Percentiles rank a stretch among this genome's conserved stretches.
phyloP scores from a whole-genome alignment of 306 rosid species.

The Acacia melanoxylon region DNA sequence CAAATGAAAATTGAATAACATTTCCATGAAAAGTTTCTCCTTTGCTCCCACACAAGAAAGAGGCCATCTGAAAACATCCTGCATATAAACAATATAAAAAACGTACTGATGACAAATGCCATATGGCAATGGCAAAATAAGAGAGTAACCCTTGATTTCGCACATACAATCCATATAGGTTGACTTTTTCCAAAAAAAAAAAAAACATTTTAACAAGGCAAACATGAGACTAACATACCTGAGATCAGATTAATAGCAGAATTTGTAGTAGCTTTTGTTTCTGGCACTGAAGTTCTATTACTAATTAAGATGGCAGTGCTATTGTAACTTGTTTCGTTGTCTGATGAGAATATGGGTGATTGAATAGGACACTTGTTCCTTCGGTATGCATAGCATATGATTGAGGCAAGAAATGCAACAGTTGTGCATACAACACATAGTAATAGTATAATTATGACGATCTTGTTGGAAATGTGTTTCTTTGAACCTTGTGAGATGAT shows the following conservation, averaged over 20 bases:
- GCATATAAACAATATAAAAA: not conserved
- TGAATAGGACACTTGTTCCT: conserved; percentile 51
- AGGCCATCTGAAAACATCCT: conserved; percentile 78
- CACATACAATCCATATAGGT: not conserved
- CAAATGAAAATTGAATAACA: conserved; percentile 69
- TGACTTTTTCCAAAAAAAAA: not conserved
- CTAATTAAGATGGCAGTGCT: conserved; percentile 68
- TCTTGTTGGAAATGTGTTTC: conserved; percentile 64
- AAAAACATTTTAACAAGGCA: conserved; percentile 1
- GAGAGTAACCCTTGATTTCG: not conserved
- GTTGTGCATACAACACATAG: conserved; percentile 62
- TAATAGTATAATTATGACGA: conserved; percentile 54
- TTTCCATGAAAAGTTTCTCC: conserved; percentile 61
- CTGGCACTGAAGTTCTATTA: conserved; percentile 50
- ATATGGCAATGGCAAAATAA: conserved; percentile 1
- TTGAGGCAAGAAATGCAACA: conserved; percentile 60
- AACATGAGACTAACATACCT: conserved; percentile 42
- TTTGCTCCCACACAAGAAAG: conserved; percentile 59
- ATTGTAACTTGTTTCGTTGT: conserved; percentile 64
- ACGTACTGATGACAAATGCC: conserved; percentile 14
- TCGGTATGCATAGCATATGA: conserved; percentile 55
- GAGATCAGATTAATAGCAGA: conserved; percentile 51
- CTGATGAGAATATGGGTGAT: conserved; percentile 55
- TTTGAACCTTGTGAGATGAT: conserved; percentile 49
- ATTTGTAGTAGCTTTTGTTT: conserved; percentile 42